Evolutionary conservation across 768 basidiomycete species (phyloP).

Genomic region (Suillus hirtellus): DNA sequence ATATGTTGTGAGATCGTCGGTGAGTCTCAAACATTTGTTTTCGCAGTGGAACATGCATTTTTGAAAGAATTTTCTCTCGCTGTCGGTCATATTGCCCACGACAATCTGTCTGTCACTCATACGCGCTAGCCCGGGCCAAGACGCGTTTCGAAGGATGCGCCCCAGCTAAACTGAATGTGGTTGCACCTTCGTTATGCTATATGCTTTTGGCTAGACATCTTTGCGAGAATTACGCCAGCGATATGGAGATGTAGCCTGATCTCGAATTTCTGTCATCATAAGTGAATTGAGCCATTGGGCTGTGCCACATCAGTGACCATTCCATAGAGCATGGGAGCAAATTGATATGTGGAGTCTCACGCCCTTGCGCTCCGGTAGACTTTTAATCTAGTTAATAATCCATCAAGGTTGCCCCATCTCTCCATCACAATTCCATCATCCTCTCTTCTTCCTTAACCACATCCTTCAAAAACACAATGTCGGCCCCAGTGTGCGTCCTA

Average conservation of each 20-base stretch:
- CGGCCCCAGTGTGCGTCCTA: constrained; percentile 50
- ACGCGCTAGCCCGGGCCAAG: neutral
- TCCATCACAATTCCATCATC: constrained; percentile 35
- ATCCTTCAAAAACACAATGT: constrained; percentile 38
- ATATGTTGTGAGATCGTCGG: constrained; percentile 11
- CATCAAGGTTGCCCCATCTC: constrained; percentile 27
- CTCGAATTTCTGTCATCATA: constrained; percentile 1
- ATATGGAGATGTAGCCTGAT: neutral
- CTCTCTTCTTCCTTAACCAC: constrained; percentile 35
- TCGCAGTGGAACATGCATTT: constrained; percentile 13
- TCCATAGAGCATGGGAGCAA: constrained; percentile 18
- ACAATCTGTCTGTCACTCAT: neutral
- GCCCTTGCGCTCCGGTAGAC: constrained; percentile 12
- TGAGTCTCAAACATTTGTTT: constrained; percentile 12
- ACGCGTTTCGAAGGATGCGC: neutral
- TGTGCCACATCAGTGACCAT: neutral
- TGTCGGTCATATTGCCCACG: constrained; percentile 15
- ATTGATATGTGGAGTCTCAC: constrained; percentile 20
- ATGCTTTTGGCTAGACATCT: neutral
- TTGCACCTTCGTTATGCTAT: neutral
- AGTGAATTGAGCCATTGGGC: constrained; percentile 6
- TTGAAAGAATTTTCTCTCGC: constrained; percentile 19
- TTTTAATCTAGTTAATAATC: constrained; percentile 30
- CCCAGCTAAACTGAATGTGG: neutral
- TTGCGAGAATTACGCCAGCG: constrained; percentile 1